A percentile compares a stretch with the other conserved stretches of the same genome.
Conservation (phyloP, 345 rosid species). For the Alliaria petiolata region DNA sequence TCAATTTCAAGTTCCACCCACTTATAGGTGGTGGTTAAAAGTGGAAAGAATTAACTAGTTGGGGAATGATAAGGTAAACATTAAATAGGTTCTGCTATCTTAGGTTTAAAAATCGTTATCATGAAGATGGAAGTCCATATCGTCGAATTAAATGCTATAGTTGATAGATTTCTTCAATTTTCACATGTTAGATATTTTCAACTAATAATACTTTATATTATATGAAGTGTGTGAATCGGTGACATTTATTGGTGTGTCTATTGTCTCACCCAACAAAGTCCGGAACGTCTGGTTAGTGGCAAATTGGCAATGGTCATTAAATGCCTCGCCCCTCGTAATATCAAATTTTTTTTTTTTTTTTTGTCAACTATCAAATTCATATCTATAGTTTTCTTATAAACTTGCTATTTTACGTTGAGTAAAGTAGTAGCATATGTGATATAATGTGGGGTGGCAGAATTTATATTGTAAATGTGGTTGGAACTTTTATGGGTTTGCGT, state of each 20-base stretch:
- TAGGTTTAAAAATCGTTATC: slow-evolving; percentile 1
- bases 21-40: slow-evolving; percentile 18
- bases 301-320: slow-evolving; percentile 9
- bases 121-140: slow-evolving; percentile 16
- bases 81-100: neutral
- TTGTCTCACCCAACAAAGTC: slow-evolving; percentile 6
- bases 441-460: neutral
- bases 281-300: slow-evolving; percentile 2
- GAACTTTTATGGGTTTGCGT: neutral
- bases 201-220: neutral
- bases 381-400: neutral
- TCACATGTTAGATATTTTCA: slow-evolving; percentile 11
- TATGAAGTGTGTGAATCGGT: slow-evolving; percentile 16
- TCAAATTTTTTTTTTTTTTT: neutral
- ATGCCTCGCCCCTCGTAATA: neutral
- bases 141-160: slow-evolving; percentile 2
- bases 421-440: neutral
- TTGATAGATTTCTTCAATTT: neutral
- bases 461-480: slow-evolving; percentile 11
- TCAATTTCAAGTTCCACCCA: neutral
- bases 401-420: neutral
- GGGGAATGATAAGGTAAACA: slow-evolving; percentile 9
- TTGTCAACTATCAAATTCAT: neutral
- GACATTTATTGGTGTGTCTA: slow-evolving; percentile 19
- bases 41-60: slow-evolving; percentile 1